Evolutionary conservation across 2,329 filamentous ascomycete species (phyloP).

Genomic region (Alternaria panax): DNA sequence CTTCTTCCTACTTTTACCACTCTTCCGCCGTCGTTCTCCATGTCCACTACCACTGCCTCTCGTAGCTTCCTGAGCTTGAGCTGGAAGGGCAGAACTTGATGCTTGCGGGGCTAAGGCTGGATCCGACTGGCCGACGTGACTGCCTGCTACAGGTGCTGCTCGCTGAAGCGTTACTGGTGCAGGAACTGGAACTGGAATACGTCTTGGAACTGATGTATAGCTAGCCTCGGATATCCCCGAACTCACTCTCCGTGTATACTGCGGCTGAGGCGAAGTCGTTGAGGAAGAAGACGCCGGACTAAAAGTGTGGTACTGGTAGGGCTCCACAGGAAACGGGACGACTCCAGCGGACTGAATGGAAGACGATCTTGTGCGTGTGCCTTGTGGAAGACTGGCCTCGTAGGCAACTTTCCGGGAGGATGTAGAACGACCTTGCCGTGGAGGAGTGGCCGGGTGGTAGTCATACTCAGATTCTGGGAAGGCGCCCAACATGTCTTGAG

Average conservation of each 20-base stretch:
- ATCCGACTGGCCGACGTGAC: slow-evolving; percentile 34
- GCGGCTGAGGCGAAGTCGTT: slow-evolving; percentile 35
- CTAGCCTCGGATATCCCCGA: slow-evolving; percentile 32
- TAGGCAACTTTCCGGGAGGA: slow-evolving; percentile 27
- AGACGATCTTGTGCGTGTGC: slow-evolving; percentile 27
- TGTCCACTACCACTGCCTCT: slow-evolving; percentile 30
- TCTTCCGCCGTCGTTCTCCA: slow-evolving; percentile 36
- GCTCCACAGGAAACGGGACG: slow-evolving; percentile 42
- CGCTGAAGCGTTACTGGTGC: slow-evolving; percentile 19
- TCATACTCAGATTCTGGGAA: slow-evolving; percentile 48
- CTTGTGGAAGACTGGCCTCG: slow-evolving; percentile 21
- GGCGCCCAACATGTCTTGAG: slow-evolving; percentile 49
- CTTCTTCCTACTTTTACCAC: slow-evolving; percentile 35
- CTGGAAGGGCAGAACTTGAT: slow-evolving; percentile 17
- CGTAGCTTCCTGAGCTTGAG: slow-evolving; percentile 14
- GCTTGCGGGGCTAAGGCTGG: slow-evolving; percentile 21
- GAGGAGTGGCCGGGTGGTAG: slow-evolving; percentile 32
- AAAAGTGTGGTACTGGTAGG: slow-evolving; percentile 44
- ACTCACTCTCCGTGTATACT: slow-evolving; percentile 39
- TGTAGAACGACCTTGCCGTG: slow-evolving; percentile 25
- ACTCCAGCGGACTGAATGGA: slow-evolving; percentile 34
- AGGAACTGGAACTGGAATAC: slow-evolving; percentile 43
- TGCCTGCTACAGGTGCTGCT: slow-evolving; percentile 17
- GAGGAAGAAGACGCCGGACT: slow-evolving; percentile 34
- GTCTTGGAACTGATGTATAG: slow-evolving; percentile 44